Base-by-base conservation (phyloP, 2,329 filamentous ascomycete genomes). In the Trichoderma aggressivum region DNA sequence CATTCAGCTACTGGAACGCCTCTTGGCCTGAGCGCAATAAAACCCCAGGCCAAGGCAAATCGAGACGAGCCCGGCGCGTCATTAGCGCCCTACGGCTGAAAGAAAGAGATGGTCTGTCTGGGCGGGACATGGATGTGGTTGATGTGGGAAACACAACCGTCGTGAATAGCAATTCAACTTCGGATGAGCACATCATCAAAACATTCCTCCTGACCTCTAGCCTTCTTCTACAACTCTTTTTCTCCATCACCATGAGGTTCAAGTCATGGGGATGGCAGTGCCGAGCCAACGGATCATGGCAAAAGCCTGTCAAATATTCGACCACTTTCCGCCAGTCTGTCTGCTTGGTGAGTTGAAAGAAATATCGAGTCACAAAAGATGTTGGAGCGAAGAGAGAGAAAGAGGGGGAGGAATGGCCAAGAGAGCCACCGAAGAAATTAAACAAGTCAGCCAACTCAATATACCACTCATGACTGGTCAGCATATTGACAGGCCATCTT, bases 51-150 rank as follows among this genome's bases (percentile, higher is more conserved):
- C 36, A 63, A 50, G 26, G 43, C 39, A 16, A 47, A 30, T 18
- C 6, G 39, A 63, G 26, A 32, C 5, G 60, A 63, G 61, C 26
- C 26, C 36, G 26, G 24, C 39, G 36, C 47, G 62, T 39, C 63
- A 3, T 43, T 66, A 66, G 63, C 63, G 63, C 24, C n/a, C 53
- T 66, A 39, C 50, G 63, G 63, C 63, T 66, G 63, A 66, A 30
- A 21, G 7, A 21, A 18, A 21, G 18, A 58, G 16, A 39, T 10
- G 30, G 11, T 16, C 39, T 18, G 61, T 36, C n/a, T 56, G 28
- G n/a, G 24, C 12, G 32, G 3, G 8, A 30, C 21, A 39, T 34
- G 58, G 58, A 21, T 39, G 7, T 26, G 32, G 32, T 11, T 24
- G 12, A 3, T 8, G 12, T 58, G 12, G 11, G 28, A 59, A 16